These are phyloP conservation scores for Pseudodiploospora longispora DNA, from an alignment of 2,329 filamentous ascomycete species.

Conservation along the genomic window DNA sequence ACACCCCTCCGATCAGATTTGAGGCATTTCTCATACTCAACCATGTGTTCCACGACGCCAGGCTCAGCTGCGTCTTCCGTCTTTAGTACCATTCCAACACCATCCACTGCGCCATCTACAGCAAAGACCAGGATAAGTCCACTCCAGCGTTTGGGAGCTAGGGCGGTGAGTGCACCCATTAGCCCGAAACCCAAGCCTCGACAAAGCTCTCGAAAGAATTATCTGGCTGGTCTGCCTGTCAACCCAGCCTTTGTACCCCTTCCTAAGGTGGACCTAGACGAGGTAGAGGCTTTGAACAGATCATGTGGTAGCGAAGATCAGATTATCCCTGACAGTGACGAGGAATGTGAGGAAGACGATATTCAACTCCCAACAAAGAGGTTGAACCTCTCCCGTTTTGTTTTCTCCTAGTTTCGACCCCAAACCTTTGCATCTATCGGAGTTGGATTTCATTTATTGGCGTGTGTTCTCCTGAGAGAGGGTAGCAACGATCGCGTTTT, in stretches of 20 bases:
- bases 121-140: conserved; percentile 40
- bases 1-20: conserved; percentile 24
- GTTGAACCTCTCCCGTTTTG: conserved; percentile 42
- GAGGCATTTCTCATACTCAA: conserved; percentile 27
- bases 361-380: conserved; percentile 22
- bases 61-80: conserved; percentile 27
- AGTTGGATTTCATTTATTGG: no score
- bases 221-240: conserved; percentile 30
- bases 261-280: conserved; percentile 44
- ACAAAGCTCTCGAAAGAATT: conserved; percentile 15
- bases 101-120: conserved; percentile 36
- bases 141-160: conserved; percentile 44
- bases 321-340: conserved; percentile 45
- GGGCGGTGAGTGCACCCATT: conserved; percentile 25
- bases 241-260: conserved; percentile 49
- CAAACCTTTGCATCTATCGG: no score
- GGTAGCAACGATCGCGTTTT: no score
- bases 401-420: conserved; percentile 22
- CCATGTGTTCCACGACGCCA: conserved; percentile 23
- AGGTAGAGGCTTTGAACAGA: conserved; percentile 43
- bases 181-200: conserved; percentile 23
- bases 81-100: conserved; percentile 27
- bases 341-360: conserved; percentile 34
- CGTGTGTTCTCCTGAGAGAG: no score
- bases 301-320: conserved; percentile 48